Percentiles rank a stretch among this genome's conserved stretches.
Conservation (phyloP, 140 eudicot genomes). For the Erigeron philadelphicus region DNA sequence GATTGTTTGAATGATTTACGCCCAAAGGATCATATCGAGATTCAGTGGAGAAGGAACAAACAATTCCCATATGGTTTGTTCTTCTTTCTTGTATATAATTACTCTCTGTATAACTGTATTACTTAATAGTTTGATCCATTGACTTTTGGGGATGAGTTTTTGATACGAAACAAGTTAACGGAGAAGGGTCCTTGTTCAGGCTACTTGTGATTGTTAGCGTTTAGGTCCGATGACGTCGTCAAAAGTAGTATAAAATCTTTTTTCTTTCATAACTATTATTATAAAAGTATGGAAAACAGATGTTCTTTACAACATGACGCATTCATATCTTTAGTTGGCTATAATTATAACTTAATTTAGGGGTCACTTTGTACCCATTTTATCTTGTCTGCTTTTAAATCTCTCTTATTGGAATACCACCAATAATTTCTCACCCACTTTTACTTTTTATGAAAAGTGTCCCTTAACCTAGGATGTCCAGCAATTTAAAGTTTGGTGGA, state of each 20-base stretch:
- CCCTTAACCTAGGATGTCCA: slow-evolving; percentile 36
- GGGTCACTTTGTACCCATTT: slow-evolving; percentile 27
- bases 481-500: slow-evolving; percentile 12
- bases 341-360: slow-evolving; percentile 23
- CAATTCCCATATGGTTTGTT: slow-evolving; percentile 85
- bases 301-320: slow-evolving; percentile 31
- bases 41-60: slow-evolving; percentile 94
- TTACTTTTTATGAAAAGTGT: slow-evolving; percentile 23
- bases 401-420: slow-evolving; percentile 23
- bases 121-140: not conserved
- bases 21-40: slow-evolving; percentile 88
- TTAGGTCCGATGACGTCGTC: slow-evolving; percentile 5
- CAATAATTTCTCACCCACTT: slow-evolving; percentile 32
- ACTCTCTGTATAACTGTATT: no score
- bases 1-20: slow-evolving; percentile 61
- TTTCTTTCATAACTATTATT: not conserved
- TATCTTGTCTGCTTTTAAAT: slow-evolving; percentile 29
- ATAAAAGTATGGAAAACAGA: slow-evolving; percentile 10
- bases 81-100: not conserved
- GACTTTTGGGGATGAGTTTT: not conserved
- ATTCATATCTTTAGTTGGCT: slow-evolving; percentile 25
- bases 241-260: slow-evolving; percentile 6
- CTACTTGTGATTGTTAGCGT: no score
- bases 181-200: no score
- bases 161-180: no score